phyloP scores from a whole-genome alignment of 768 basidiomycete genomes.

The Hygrophoropsis aurantiaca region DNA sequence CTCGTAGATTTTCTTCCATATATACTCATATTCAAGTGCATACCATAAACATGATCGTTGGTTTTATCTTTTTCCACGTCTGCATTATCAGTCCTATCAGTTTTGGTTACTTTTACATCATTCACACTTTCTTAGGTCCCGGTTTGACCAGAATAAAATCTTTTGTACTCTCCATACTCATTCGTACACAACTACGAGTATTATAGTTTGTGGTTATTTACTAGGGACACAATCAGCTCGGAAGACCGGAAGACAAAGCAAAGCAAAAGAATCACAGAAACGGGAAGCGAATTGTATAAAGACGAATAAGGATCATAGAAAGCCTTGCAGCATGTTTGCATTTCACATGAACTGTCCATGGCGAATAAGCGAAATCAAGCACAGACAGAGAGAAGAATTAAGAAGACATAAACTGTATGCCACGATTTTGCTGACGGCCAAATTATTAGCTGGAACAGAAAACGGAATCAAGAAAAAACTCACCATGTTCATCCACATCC shows the following conservation, averaged over 20 bases:
- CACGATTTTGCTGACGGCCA: slow-evolving; percentile 10
- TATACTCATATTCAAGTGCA: too few species aligned
- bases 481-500: slow-evolving; percentile 46
- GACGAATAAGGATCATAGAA: slow-evolving; percentile 31
- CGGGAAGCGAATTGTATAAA: slow-evolving; percentile 19
- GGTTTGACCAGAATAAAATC: too few species aligned
- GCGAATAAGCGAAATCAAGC: background rate
- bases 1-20: too few species aligned
- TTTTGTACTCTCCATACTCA: too few species aligned
- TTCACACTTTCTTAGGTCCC: too few species aligned
- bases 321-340: slow-evolving; percentile 13
- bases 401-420: background rate
- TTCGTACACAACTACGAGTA: too few species aligned
- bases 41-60: too few species aligned
- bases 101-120: too few species aligned
- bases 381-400: background rate
- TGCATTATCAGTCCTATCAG: too few species aligned
- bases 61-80: too few species aligned
- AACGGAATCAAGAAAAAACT: slow-evolving; percentile 30
- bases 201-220: too few species aligned
- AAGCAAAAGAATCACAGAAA: slow-evolving; percentile 11
- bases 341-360: slow-evolving; percentile 19
- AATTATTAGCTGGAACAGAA: slow-evolving; percentile 30
- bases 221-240: background rate
- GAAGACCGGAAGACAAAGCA: slow-evolving; percentile 8